These are phyloP conservation scores for Solanum hybrid DNA, from an alignment of 305 asterid species.

Conservation along the genomic window DNA sequence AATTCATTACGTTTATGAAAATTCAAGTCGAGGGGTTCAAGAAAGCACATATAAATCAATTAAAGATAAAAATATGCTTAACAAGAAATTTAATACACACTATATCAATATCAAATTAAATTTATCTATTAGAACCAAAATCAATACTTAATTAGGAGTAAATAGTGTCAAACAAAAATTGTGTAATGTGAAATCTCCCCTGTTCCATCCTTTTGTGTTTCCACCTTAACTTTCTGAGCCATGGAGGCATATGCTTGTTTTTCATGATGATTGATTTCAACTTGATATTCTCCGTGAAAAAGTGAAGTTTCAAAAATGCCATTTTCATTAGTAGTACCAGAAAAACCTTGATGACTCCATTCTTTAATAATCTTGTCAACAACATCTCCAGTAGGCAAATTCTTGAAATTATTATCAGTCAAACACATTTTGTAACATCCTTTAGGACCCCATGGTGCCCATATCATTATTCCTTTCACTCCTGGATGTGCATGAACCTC, in stretches of 20 bases:
- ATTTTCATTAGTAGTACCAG: slow-evolving; percentile 7
- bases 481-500: slow-evolving; percentile 37
- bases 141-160: not conserved
- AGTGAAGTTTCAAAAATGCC: slow-evolving; percentile 25
- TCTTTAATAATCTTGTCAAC: slow-evolving; percentile 27
- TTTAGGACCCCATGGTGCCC: slow-evolving; percentile 43
- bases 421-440: slow-evolving; percentile 68
- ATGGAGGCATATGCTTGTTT: not conserved
- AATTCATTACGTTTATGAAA: too few species aligned
- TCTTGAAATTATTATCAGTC: slow-evolving; percentile 56
- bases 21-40: too few species aligned
- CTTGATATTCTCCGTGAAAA: slow-evolving; percentile 28
- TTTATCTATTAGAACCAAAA: not conserved
- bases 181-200: not conserved
- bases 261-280: slow-evolving; percentile 2
- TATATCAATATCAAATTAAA: not conserved
- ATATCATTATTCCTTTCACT: slow-evolving; percentile 34
- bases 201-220: not conserved
- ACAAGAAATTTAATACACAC: too few species aligned
- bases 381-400: slow-evolving; percentile 39
- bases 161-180: not conserved
- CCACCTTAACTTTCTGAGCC: not conserved
- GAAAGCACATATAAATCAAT: too few species aligned
- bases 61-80: too few species aligned
- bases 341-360: slow-evolving; percentile 13